These are phyloP conservation scores for Fusarium torreyae DNA, from an alignment of 2,329 filamentous ascomycete species.

Conservation along the genomic window DNA sequence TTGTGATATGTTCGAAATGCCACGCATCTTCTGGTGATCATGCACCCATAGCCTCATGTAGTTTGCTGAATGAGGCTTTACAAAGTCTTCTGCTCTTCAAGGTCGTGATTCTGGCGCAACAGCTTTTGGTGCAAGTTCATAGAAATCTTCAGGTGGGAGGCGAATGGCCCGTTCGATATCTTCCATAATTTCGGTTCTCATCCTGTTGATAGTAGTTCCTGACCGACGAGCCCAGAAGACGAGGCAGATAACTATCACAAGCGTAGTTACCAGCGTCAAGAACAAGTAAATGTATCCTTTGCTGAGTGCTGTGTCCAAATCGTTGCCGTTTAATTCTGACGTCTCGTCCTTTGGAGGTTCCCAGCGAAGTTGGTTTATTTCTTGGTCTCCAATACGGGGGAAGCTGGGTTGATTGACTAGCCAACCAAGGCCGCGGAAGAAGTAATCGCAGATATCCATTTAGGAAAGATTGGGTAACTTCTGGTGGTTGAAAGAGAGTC, in stretches of 20 bases:
- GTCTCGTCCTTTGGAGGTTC: not conserved
- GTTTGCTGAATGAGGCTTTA: not conserved
- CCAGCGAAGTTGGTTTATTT: not conserved
- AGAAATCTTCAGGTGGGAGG: not conserved
- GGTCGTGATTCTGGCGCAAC: not conserved
- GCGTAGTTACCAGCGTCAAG: not conserved
- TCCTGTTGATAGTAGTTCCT: not conserved
- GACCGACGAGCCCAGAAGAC: not conserved
- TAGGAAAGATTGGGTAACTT: not conserved
- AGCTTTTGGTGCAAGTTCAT: not conserved
- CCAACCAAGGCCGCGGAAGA: slow-evolving; percentile 6
- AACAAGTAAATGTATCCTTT: not conserved
- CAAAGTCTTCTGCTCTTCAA: not conserved
- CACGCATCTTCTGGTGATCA: not conserved
- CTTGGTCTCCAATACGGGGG: not conserved
- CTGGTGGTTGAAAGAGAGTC: not conserved
- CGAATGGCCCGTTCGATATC: not conserved
- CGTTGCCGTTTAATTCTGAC: not conserved
- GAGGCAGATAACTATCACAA: not conserved
- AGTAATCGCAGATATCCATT: not conserved
- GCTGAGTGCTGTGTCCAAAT: not conserved
- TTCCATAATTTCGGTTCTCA: not conserved
- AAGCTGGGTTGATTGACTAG: not conserved
- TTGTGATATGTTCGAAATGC: not conserved
- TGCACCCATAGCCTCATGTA: not conserved